Evolutionary conservation across 2,329 filamentous ascomycete species (phyloP), one percentile per base, ranked within the genome.

Genomic region (Diaporthe velutina): DNA sequence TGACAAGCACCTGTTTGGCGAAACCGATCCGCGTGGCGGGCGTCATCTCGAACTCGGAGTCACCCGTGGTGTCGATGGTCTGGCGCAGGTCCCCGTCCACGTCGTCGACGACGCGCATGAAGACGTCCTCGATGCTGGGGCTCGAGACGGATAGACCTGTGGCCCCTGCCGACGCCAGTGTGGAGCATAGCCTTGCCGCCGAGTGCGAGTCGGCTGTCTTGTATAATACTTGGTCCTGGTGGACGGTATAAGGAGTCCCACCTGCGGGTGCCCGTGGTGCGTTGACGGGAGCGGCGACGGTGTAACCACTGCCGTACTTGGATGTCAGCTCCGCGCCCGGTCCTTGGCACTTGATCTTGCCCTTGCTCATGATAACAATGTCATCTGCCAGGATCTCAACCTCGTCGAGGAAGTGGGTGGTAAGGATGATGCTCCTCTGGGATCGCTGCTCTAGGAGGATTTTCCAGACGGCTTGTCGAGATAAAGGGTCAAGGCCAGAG

Each of bases 381-480:
- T 58, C 55, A 8, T 58, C 55, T 3, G 55, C 55, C 15, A 58
- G 55, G 15, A 58, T 58, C 7, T 58, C 55, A 3, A 58, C 55
- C 33, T 58, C 55, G 6, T 58, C 55, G 9, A 58, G 55, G 33
- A 58, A 58, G 55, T 58, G 55, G 3, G 55, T 58, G 4, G 55
- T 58, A 4, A 58, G 55, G 7, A 58, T 25, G 8, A 58, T 58
- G 55, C 8, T 58, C 33, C 55, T 58, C 10, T 12, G 19, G 19
- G 55, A 58, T 2, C 55, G 55, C 55, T 58, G 55, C 33, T 58
- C 30, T 4, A 58, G 33, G 19, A 58, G 30, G 55, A 58, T 58
- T 19, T 58, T 58, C 55, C 55, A 58, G 4, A 58, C 55, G 55
- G 55, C 55, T 38, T 58, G 55, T n/a, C 55, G 55, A 9, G 55